Conservation (phyloP, 257 asterid species). For the Primulina tabacum region DNA sequence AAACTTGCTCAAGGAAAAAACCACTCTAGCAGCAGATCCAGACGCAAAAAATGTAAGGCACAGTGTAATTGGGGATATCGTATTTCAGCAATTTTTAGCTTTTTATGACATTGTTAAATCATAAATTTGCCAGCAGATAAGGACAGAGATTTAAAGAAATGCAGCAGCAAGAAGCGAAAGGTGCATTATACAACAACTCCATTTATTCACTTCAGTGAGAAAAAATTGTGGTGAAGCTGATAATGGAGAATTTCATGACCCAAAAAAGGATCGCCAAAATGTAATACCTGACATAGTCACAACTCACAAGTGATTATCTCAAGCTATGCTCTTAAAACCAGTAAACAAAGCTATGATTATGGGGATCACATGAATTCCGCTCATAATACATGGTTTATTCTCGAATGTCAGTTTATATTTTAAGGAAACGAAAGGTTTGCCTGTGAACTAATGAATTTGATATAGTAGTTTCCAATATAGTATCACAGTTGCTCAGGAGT, state of each 20-base stretch:
- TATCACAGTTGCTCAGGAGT: background rate
- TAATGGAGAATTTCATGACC: conserved; percentile 5
- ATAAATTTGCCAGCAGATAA: conserved; percentile 52
- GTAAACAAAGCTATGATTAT: background rate
- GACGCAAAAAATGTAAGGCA: conserved; percentile 61
- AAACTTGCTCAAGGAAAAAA: conserved; percentile 87
- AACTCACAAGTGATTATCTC: background rate
- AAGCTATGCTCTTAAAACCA: too few species aligned
- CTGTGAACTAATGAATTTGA: too few species aligned
- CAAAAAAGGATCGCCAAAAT: background rate
- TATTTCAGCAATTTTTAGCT: conserved; percentile 9
- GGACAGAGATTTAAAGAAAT: conserved; percentile 78
- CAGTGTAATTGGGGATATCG: conserved; percentile 12
- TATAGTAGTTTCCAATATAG: too few species aligned
- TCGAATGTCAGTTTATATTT: background rate
- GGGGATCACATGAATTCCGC: background rate
- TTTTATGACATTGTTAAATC: conserved; percentile 8
- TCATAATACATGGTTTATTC: background rate
- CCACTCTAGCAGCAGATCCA: conserved; percentile 70
- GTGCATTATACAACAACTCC: conserved; percentile 32
- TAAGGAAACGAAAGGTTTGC: background rate
- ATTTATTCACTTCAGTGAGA: background rate
- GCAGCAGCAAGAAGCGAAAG: conserved; percentile 84
- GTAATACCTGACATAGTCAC: background rate
- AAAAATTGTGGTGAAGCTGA: background rate